phyloP scores from a whole-genome alignment of 2,329 filamentous ascomycete genomes.

The Xylariaceae sp. region DNA sequence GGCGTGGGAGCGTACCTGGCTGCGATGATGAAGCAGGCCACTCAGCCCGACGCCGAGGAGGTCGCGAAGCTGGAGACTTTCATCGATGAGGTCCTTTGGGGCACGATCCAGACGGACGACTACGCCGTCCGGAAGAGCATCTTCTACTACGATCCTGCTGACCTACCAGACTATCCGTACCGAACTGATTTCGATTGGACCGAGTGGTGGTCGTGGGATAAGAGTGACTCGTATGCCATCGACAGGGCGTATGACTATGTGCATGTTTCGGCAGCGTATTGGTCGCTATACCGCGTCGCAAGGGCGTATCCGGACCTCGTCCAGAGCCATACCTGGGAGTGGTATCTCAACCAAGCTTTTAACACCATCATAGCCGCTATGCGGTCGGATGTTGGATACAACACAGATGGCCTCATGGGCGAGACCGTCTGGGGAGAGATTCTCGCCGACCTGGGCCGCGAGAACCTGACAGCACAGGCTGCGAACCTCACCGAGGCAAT shows the following conservation, averaged over 20 bases:
- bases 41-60: constrained; percentile 41
- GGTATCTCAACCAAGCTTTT: constrained; percentile 49
- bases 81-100: constrained; percentile 42
- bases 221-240: constrained; percentile 33
- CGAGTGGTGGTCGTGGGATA: constrained; percentile 45
- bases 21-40: constrained; percentile 45
- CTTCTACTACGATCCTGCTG: constrained; percentile 47
- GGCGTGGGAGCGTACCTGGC: constrained; percentile 50
- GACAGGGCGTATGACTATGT: constrained; percentile 53
- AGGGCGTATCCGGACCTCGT: constrained; percentile 38
- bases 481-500: constrained; percentile 35
- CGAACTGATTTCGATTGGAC: constrained; percentile 36
- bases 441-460: constrained; percentile 40
- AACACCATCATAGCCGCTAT: constrained; percentile 36
- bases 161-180: constrained; percentile 37
- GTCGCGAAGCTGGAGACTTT: constrained; percentile 47
- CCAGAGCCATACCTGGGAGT: constrained; percentile 36
- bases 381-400: constrained; percentile 34
- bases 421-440: constrained; percentile 50
- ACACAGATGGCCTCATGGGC: constrained; percentile 47
- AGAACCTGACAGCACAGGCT: constrained; percentile 34
- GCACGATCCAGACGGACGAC: constrained; percentile 36
- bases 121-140: constrained; percentile 46
- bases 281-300: constrained; percentile 48
- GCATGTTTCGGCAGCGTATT: constrained; percentile 48